Evolutionary conservation across 768 basidiomycete species (phyloP), one percentile per base, ranked within the genome.

Genomic region (Suillus alpinus): DNA sequence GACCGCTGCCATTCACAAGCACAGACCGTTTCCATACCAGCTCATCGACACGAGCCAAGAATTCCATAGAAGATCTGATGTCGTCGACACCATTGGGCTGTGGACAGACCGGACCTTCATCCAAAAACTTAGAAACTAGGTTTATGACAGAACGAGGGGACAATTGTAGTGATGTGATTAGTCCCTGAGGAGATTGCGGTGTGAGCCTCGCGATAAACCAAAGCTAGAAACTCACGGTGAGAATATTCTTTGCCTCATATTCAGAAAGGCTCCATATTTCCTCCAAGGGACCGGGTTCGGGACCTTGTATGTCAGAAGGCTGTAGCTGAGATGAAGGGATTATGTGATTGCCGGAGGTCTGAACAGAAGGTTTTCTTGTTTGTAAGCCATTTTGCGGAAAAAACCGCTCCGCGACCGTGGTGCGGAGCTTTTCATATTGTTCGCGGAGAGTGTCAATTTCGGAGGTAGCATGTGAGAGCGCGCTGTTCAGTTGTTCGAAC

Each of bases 1-100:
- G 46, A 12, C 62, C 59, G 4, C 16, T 9, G 16, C 57, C 64
- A 5, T 63, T 62, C 1, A 61, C 36, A 2, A 39, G 47, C 26
- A 65, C 60, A 29, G 62, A 52, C 8, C 72, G 63, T 36, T 65
- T 67, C 72, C 72, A 73, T 12, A 73, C 65, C 0, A 75, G 57
- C 44, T 73, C 70, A 49, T 73, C 73, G 6, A 71, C 63, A 6
- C 61, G 34, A 3, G 60, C 59, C 20, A 75, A 58, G 37, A 73
- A 75, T 50, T 65, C 62, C 57, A 75, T 18, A 1, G 71, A 60
- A 7, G 66, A 66, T 18, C 44, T 32, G 47, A 75, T 60, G 8
- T 74, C 67, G 12, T 64, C 56, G 0, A 67, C 23, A 44, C 14
- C 46, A 32, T 12, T 12, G 9, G 37, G 52, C 10, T 10, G 37